Conservation (phyloP, 2,329 filamentous ascomycete genomes). For the Dothistroma pini region DNA sequence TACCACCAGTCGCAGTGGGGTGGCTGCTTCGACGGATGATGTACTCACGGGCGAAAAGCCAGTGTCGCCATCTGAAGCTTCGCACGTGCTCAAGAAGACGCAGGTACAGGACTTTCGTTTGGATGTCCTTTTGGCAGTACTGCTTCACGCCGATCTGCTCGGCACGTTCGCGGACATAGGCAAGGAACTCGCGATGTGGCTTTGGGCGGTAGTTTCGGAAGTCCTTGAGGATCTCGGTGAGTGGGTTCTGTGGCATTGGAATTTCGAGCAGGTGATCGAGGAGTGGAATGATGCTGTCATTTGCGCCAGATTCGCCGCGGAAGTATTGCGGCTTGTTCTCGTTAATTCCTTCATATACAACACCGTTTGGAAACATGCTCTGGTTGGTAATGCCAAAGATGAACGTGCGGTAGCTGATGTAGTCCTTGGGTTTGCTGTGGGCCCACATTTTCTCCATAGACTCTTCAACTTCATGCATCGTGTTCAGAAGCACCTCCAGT, state of each 20-base stretch:
- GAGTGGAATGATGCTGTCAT: slow-evolving; percentile 86
- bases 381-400: slow-evolving; percentile 95
- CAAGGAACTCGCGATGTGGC: slow-evolving; percentile 82
- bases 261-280: slow-evolving; percentile 85
- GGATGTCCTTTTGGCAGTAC: slow-evolving; percentile 44
- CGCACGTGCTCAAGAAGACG: slow-evolving; percentile 66
- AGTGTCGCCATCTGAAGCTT: slow-evolving; percentile 79
- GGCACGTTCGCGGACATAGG: slow-evolving; percentile 59
- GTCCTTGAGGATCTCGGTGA: slow-evolving; percentile 82
- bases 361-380: slow-evolving; percentile 89
- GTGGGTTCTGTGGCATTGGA: slow-evolving; percentile 80
- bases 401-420: slow-evolving; percentile 89
- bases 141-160: slow-evolving; percentile 53
- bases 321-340: slow-evolving; percentile 65
- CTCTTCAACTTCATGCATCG: slow-evolving; percentile 34
- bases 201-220: slow-evolving; percentile 86
- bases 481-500: slow-evolving; percentile 29
- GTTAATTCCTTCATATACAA: slow-evolving; percentile 81
- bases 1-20: slow-evolving; percentile 75
- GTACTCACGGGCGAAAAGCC: slow-evolving; percentile 82
- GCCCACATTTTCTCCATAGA: slow-evolving; percentile 69
- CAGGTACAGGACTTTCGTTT: slow-evolving; percentile 44
- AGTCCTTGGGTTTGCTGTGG: slow-evolving; percentile 76
- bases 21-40: slow-evolving; percentile 74
- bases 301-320: slow-evolving; percentile 88